Base-by-base conservation (phyloP, 371 early-diverging fungal species). In the Blakeslea trispora region DNA sequence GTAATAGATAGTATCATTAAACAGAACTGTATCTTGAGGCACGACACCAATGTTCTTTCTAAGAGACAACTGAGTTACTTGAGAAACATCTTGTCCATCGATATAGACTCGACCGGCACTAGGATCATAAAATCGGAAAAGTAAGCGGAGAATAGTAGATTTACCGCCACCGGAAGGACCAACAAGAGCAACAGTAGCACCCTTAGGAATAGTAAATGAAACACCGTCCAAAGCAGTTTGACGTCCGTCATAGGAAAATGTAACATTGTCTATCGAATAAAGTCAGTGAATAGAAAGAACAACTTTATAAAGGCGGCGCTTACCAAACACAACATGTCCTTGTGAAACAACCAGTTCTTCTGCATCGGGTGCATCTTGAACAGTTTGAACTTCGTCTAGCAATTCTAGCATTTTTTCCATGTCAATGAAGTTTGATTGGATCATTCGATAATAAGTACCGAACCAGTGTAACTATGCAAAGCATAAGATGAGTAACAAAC, bases 351-450 rank as follows among this genome's bases (percentile, higher is more conserved):
- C 51, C n/a, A 87, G 54, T 23, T 76, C 69, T 31, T 67, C 74
- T 8, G 85, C 81, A 34, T 74, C 65, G 3, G 79, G 74, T 0
- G 79, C 75, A 50, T 89, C 85, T 57, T 88, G 59, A 14, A 93
- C 82, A 35, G 86, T 87, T 24, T 82, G 69, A 2, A 84, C 66
- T 55, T 89, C 90, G 50, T 93, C 78, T 53, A 94, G 85, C 24
- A 94, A 70, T 24, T 87, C 91, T 34, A 95, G 69, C 88, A 96
- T 91, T 64, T 91, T 92, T 61, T 96, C 96, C 94, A 94, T 93
- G 59, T 94, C 95, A 37, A 94, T 83, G 66, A 93, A 93, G 78
- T 91, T 92, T 72, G 85, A 74, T 56, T 88, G 81, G 32, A 87
- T 83, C 64, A 81, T 76, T 18, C 83, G 63, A 61, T 74, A 67